Evolutionary conservation across 257 asterid genomes (phyloP), one percentile per base, ranked within the genome.

Genomic region (Rehmannia glutinosa): DNA sequence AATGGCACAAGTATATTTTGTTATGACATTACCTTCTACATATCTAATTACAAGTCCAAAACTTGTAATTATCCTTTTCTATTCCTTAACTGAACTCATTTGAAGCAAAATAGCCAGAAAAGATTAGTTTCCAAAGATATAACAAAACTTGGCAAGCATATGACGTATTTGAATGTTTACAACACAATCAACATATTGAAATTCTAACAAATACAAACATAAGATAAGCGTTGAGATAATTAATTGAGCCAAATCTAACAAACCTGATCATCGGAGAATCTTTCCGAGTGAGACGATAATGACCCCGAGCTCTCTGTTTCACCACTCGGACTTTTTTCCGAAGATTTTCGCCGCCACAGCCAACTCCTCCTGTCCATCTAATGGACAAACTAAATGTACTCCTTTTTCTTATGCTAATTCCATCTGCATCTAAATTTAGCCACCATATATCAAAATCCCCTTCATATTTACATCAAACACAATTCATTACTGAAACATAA

Each of bases 211-310:
- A 51, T n/a, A n/a, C n/a, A n/a, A n/a, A 32, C 36, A 30, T 20
- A 17, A 8, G 32, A 13, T 23, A 30, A 9, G n/a, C n/a, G n/a
- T 16, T 8, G 10, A 15, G 42, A 38, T 5, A 21, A 62, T 5
- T 47, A 43, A 30, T 21, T 27, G 23, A 38, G 39, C 12, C 5
- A 55, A 32, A 64, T 23, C 17, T 21, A 45, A 73, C 82, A n/a
- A 72, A 92, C 97, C 96, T 88, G 98, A 73, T 93, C 99, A 81
- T 88, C 99, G 0, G 94, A 90, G 77, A 83, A 87, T 80, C 96
- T 85, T 65, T 82, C 96, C 0, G 96, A 90, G 81, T 74, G 90
- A 3, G 96, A 88, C 28, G 96, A 93, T 6, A 81, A 45, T 17
- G 98, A 93, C 46, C 87, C 97, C 1, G 96, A 82, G 82, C 97